Evolutionary conservation across 2,329 filamentous ascomycete genomes (phyloP), one percentile per base, ranked within the genome.

Genomic region (Didymella arachidicola): DNA sequence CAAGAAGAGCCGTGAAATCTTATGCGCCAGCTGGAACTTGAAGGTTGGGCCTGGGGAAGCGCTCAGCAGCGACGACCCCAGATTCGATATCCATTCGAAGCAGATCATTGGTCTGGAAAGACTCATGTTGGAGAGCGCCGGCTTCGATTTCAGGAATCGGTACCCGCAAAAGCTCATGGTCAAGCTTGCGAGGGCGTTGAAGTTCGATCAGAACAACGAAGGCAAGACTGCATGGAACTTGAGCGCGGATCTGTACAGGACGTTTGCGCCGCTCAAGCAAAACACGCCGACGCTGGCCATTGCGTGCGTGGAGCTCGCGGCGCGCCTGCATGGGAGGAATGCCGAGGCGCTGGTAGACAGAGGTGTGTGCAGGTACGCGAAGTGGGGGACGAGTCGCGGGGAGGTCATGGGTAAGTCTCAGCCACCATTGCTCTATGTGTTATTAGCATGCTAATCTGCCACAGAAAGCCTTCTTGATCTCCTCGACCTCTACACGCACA

Each of bases 1-100:
- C 66, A 99, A 99, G 80, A 98, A 98, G 81, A 96, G 92, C 3
- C 88, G 87, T 57, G 95, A 99, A 63, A 96, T 99, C 61, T 82
- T 98, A 16, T 96, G 92, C 58, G 93, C 93, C 1, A 89, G 92
- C 25, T 92, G 94, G 78, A 97, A 97, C 72, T 80, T 96, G 36
- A 95, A 93, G 78, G 85, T 82, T 78, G 72, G 86, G 70, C 66
- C 89, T 79, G 75, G 90, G 77, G 84, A 92, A 78, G 78, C 90
- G 76, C 75, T 89, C 36, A 89, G 89, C 18, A 86, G 91, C 3
- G 94, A 98, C 76, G 93, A 97, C 77, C 89, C 89, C 75, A 81
- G 90, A 26, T 96, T 98, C 65, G 94, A 98, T 52, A 82, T 82
- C 1, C 87, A 89, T 3, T 90, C 91, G 14, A 90, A 92, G 65